Evolutionary conservation across 257 asterid genomes (phyloP), one percentile per base, ranked within the genome.

Genomic region (Lycium ferocissimum): DNA sequence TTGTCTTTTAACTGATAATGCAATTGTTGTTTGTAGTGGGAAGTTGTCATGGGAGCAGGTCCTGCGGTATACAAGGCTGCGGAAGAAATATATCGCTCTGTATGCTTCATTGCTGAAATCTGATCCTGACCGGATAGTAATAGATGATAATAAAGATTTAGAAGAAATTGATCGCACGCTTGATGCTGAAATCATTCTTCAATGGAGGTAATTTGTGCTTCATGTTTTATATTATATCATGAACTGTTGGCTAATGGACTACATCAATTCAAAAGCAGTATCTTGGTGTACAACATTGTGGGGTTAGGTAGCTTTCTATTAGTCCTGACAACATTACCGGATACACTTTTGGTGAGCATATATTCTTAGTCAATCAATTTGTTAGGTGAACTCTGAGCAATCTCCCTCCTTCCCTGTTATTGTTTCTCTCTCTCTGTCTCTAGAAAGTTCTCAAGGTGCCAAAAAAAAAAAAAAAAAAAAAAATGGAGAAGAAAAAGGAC

Each of bases 21-120:
- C 70, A 86, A 20, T 61, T 89, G 57, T 88, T 82, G 86, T 88
- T 53, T 43, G 86, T 83, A 96, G 99, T 89, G 99, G 99, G 71
- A 96, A 89, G 85, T 47, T 94, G 91, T 92, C 98, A 26, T 96
- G 99, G 99, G 98, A 95, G 89, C 99, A 95, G 87, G 97, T 96
- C 89, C 85, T 96, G 86, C 90, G 91, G 56, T 90, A 95, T 86
- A 91, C 98, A 81, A 89, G 91, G 59, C 89, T 95, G 84, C 98
- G 97, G 58, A 96, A 95, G 92, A 92, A 92, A 80, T 96, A 96
- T 90, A 93, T 96, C 79, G 89, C 97, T 80, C 89, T 92, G 53
- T 95, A 96, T 90, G 99, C 98, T 66, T 89, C 94, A 81, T 82
- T 94, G 87, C 95, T 96, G 84, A 96, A 89, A 80, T 90, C 97